phyloP scores from a whole-genome alignment of 257 asterid genomes.

The Fraxinus excelsior region DNA sequence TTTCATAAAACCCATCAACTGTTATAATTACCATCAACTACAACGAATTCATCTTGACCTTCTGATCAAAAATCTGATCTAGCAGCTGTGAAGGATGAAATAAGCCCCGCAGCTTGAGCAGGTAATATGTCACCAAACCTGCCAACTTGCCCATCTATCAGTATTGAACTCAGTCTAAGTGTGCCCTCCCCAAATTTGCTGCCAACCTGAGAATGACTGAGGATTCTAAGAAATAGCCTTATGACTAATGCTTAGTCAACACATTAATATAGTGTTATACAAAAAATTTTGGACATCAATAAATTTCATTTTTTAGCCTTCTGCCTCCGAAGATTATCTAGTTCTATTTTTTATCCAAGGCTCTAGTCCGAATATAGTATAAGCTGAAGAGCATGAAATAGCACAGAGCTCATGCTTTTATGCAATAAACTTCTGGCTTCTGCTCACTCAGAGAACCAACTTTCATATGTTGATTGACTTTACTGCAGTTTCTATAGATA shows the following conservation, averaged over 20 bases:
- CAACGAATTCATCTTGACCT: neutral
- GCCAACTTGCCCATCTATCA: slow-evolving; percentile 95
- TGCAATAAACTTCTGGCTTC: neutral
- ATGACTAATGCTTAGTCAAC: slow-evolving; percentile 1
- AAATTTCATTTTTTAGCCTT: neutral
- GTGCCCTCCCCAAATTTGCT: slow-evolving; percentile 99
- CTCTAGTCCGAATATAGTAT: slow-evolving; percentile 7
- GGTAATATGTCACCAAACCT: slow-evolving; percentile 98
- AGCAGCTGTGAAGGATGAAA: slow-evolving; percentile 80
- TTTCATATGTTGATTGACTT: neutral
- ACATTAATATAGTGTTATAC: neutral
- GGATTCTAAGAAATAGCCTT: slow-evolving; percentile 12
- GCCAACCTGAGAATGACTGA: slow-evolving; percentile 66
- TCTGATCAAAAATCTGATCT: slow-evolving; percentile 66
- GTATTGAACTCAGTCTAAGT: slow-evolving; percentile 82
- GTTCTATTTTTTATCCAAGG: neutral
- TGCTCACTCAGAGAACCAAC: neutral
- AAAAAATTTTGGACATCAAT: neutral
- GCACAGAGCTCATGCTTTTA: neutral
- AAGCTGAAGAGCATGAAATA: neutral
- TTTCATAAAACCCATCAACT: too few species aligned
- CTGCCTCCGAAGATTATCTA: neutral
- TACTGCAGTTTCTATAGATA: neutral
- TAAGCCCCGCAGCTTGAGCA: slow-evolving; percentile 96
- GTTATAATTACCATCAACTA: too few species aligned